Conservation (phyloP, 2,329 filamentous ascomycete species). For the Aaosphaeria arxii region DNA sequence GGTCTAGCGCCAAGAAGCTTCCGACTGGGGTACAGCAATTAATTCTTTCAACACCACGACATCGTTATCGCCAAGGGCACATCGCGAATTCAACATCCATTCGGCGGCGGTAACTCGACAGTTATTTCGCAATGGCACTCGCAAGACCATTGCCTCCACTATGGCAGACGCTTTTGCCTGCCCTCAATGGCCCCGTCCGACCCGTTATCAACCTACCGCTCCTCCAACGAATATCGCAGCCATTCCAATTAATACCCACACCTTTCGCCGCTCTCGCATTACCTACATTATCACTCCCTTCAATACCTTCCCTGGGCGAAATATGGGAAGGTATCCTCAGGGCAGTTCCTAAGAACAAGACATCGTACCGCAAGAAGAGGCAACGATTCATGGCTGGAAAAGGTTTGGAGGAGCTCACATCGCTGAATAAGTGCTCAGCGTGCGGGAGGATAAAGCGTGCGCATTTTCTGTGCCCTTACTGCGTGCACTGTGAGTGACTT, state of each 20-base stretch:
- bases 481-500: constrained; percentile 67
- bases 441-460: constrained; percentile 86
- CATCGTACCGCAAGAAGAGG: constrained; percentile 92
- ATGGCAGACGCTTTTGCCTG: constrained; percentile 54
- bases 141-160: constrained; percentile 42
- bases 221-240: constrained; percentile 44
- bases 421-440: constrained; percentile 81
- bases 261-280: constrained; percentile 47
- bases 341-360: constrained; percentile 98
- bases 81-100: too few species aligned
- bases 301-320: constrained; percentile 58
- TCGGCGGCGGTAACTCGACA: too few species aligned
- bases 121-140: constrained; percentile 30
- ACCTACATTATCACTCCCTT: constrained; percentile 51
- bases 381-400: constrained; percentile 95
- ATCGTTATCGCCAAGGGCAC: not conserved
- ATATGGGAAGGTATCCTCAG: constrained; percentile 91
- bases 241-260: constrained; percentile 60
- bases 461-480: constrained; percentile 84
- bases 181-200: constrained; percentile 41
- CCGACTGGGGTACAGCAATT: constrained; percentile 14
- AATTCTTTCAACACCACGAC: constrained; percentile 27
- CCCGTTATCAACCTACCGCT: constrained; percentile 39
- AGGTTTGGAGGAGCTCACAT: constrained; percentile 84
- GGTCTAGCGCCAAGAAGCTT: constrained; percentile 25